Evolutionary conservation across 2,329 filamentous ascomycete species (phyloP), one percentile per base, ranked within the genome.

Genomic region (Hypoxylon sp.): DNA sequence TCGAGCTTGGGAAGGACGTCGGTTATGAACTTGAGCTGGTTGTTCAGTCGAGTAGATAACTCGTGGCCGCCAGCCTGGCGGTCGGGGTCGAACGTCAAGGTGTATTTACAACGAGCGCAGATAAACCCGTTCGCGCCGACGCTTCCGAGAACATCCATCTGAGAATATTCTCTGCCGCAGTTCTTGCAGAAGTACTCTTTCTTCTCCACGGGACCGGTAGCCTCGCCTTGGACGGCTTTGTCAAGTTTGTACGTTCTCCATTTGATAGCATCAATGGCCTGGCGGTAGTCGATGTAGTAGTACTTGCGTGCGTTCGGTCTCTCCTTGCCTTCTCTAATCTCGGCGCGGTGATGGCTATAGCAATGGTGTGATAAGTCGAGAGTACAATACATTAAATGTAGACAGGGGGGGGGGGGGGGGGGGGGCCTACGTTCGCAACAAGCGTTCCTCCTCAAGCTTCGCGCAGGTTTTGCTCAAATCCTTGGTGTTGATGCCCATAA

Each of bases 261-360:
- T 78, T 99, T 99, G 79, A 97, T 96, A 50, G 92, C 93, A 79
- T 99, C 95, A 73, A 99, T 93, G 34, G 94, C 93, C 60, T 92
- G 91, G 62, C 95, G 92, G 74, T 96, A 96, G 76, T 97, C 94
- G 76, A 99, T 94, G 79, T 92, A 99, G 81, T 97, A 99, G 84
- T 97, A 99, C 66, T 94, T 97, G 72, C 92, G 88, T 75, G 91
- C 93, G 69, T 91, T 89, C 4, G 92, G 91, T 54, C 93, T 89
- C 60, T 91, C 90, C 62, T 93, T 91, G 53, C 92, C 92, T 74
- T 94, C 91, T 69, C 90, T 89, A 57, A 91, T 81, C 76, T 97
- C 93, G 51, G 89, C 87, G 64, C 93, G 89, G 30, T 89, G 88
- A 76, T 89, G 89, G 72, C 86, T 92, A 67, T 17, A 64, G 41